Base-by-base conservation (phyloP, 768 basidiomycete species). In the Mycena vulgaris region DNA sequence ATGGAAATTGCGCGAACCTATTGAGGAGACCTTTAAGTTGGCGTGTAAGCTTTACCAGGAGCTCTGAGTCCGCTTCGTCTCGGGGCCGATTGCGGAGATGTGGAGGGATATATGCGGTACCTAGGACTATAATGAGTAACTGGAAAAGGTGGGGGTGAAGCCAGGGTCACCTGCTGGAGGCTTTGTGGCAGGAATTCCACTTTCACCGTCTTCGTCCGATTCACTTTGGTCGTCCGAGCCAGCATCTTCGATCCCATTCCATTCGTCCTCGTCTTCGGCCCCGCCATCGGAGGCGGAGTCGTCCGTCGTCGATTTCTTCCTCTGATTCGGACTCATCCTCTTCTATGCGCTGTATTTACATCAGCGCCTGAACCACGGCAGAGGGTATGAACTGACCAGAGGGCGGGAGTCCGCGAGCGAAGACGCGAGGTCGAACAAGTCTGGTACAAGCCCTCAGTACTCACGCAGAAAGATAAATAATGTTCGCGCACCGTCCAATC, bases 21-120 rank as follows among this genome's bases (percentile, higher is more conserved):
- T 98, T 98, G 55, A 98, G 86, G 21, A 96, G 80, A 77, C 96
- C 97, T 81, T 98, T 96, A 31, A 95, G 80, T 74, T 93, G 94
- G 53, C 92, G 87, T 3, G 84, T 88, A 39, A 98, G 84, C 79
- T 93, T 94, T 16, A 84, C 70, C 28, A 82, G 75, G 19, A 80
- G 80, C 42, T 85, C 84, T 3, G 85, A 82, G n/a, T 78, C 74
- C 23, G 78, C 72, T 23, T 79, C 77, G 69, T 75, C 72, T 27
- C 72, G 68, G 42, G 59, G 40, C 33, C 78, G 75, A 45, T 87
- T 85, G 35, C 95, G 88, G 3, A 95, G 81, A 74, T 94, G 90
- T 1, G 96, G 95, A 0, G 96, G 95, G n/a, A 96, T 79, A 77
- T 97, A 98, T 28, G 87, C 85, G 7, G 83, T 77, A 27, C 78